Percentiles rank a stretch among this genome's conserved stretches.
Evolutionary conservation across 305 asterid species (phyloP).

Genomic region (Striga hermonthica): DNA sequence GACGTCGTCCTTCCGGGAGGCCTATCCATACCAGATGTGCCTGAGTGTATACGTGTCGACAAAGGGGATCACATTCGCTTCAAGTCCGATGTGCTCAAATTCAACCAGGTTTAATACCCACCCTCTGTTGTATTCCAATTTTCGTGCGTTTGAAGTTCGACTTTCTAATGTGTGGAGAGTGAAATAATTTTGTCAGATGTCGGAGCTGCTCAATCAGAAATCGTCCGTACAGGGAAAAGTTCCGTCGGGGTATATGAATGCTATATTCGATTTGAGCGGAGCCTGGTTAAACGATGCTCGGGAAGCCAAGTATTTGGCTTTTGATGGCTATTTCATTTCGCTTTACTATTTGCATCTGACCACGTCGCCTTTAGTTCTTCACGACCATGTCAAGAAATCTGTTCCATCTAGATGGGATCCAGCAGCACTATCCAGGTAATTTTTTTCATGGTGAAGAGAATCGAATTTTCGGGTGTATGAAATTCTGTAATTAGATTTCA

Average conservation of each 20-base stretch:
- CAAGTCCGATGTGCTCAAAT: slow-evolving; percentile 84
- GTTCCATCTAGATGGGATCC: slow-evolving; percentile 98
- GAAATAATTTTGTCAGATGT: slow-evolving; percentile 63
- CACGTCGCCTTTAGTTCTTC: slow-evolving; percentile 76
- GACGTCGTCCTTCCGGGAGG: slow-evolving; percentile 77
- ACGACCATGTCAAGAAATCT: slow-evolving; percentile 83
- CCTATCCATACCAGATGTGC: slow-evolving; percentile 52
- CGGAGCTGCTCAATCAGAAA: slow-evolving; percentile 87
- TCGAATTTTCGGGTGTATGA: neutral
- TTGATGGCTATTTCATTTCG: slow-evolving; percentile 92
- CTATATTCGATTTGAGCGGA: slow-evolving; percentile 85
- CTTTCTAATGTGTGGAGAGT: no score
- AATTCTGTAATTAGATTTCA: neutral
- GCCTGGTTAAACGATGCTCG: slow-evolving; percentile 91
- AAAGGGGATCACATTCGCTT: slow-evolving; percentile 90
- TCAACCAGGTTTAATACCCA: slow-evolving; percentile 62
- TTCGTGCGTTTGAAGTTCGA: neutral
- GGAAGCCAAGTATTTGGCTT: slow-evolving; percentile 75
- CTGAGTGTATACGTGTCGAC: slow-evolving; percentile 77
- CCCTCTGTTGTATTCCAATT: neutral
- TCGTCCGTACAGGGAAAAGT: slow-evolving; percentile 90
- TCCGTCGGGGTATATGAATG: slow-evolving; percentile 90
- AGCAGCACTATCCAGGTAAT: slow-evolving; percentile 77
- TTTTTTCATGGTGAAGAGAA: slow-evolving; percentile 11
- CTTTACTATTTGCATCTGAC: slow-evolving; percentile 83